Conservation (phyloP, 768 basidiomycete species). For the Phlebiopsis flavidoalba region DNA sequence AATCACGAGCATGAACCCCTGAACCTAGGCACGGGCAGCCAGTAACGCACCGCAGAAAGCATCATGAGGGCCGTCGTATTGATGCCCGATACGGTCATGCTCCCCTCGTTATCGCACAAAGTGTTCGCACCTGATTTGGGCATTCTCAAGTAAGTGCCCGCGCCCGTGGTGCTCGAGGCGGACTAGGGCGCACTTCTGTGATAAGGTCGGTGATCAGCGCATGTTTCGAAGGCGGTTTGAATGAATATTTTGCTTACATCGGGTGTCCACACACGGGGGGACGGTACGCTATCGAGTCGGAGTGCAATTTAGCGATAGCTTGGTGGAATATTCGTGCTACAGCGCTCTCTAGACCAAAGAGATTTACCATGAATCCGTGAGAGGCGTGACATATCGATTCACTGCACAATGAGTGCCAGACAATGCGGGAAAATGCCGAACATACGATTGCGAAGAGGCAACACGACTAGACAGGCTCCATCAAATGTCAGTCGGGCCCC, state of each 20-base stretch:
- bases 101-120: constrained; percentile 29
- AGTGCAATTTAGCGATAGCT: too few species aligned
- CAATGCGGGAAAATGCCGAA: not conserved
- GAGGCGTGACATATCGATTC: constrained; percentile 65
- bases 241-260: not conserved
- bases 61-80: constrained; percentile 53
- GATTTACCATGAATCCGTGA: constrained; percentile 58
- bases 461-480: constrained; percentile 22
- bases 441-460: constrained; percentile 35
- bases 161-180: not conserved
- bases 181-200: not conserved
- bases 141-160: constrained; percentile 2
- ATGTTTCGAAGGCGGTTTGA: too few species aligned
- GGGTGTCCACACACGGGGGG: not conserved
- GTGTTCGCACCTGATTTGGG: constrained; percentile 19
- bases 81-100: constrained; percentile 49
- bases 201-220: not conserved
- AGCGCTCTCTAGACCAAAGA: constrained; percentile 31
- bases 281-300: too few species aligned
- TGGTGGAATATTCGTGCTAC: too few species aligned
- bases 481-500: not conserved
- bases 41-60: constrained; percentile 40
- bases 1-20: not conserved
- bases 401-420: constrained; percentile 17
- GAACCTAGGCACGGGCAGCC: not conserved